A percentile compares a stretch with the other conserved stretches of the same genome.
Evolutionary conservation across 2,329 filamentous ascomycete species (phyloP).

Genomic region (Colletotrichum sp.): DNA sequence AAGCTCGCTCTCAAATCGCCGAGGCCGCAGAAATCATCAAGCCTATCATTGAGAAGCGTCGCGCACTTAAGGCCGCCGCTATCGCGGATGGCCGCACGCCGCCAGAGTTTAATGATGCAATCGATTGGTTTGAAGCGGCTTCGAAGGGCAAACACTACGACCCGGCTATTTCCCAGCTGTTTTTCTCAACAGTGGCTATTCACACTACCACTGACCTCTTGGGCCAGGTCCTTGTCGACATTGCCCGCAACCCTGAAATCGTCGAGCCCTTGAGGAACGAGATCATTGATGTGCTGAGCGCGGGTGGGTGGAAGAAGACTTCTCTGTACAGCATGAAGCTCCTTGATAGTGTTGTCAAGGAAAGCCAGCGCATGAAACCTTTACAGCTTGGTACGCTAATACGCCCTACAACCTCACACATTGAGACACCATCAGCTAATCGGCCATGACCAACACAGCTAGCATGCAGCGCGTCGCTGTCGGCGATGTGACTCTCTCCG

Average conservation of each 20-base stretch:
- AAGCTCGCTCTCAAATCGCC: slow-evolving; percentile 38
- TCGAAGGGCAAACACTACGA: slow-evolving; percentile 66
- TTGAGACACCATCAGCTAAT: neutral
- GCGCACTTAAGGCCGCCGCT: slow-evolving; percentile 28
- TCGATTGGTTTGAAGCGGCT: slow-evolving; percentile 47
- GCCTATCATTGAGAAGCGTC: slow-evolving; percentile 33
- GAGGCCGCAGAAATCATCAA: slow-evolving; percentile 39
- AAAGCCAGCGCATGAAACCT: slow-evolving; percentile 34
- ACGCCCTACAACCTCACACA: neutral
- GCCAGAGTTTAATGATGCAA: slow-evolving; percentile 35
- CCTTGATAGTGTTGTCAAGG: slow-evolving; percentile 47
- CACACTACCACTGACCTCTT: slow-evolving; percentile 45
- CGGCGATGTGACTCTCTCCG: neutral
- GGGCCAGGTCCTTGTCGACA: slow-evolving; percentile 41
- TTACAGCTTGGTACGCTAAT: neutral
- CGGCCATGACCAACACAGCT: neutral
- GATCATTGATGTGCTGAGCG: slow-evolving; percentile 35
- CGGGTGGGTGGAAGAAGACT: slow-evolving; percentile 39
- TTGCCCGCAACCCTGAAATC: slow-evolving; percentile 42
- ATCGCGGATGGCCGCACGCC: neutral
- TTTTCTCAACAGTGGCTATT: slow-evolving; percentile 71
- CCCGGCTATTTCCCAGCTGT: slow-evolving; percentile 69
- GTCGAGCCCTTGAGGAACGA: slow-evolving; percentile 46
- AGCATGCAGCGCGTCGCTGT: slow-evolving; percentile 3
- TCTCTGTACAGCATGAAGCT: slow-evolving; percentile 42